Conservation (phyloP, 2,329 filamentous ascomycete species). For the Teratosphaeriaceae sp. region DNA sequence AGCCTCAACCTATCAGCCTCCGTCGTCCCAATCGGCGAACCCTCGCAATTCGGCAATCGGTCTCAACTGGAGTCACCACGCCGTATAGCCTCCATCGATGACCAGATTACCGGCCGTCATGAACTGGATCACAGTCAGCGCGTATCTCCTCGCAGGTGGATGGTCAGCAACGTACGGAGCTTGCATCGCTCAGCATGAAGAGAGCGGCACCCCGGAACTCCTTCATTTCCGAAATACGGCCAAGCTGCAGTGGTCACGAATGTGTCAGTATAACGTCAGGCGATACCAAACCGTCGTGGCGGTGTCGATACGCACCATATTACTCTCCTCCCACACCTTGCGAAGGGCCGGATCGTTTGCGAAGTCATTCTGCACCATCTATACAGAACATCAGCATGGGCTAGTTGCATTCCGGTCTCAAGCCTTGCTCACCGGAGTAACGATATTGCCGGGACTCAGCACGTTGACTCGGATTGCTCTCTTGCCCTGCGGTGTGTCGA, state of each 20-base stretch:
- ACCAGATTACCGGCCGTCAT: constrained; percentile 24
- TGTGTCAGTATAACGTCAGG: background rate
- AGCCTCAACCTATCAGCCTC: too few relatives aligned
- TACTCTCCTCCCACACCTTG: constrained; percentile 24
- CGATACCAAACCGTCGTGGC: background rate
- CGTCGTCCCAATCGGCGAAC: too few relatives aligned
- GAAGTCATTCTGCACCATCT: constrained; percentile 30
- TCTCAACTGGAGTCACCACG: too few relatives aligned
- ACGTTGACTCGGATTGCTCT: constrained; percentile 27
- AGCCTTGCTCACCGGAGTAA: constrained; percentile 28
- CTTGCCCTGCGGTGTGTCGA: constrained; percentile 15
- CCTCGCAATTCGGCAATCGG: too few relatives aligned
- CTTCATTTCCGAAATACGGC: constrained; percentile 21
- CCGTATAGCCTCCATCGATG: constrained; percentile 25
- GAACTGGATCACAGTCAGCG: too few relatives aligned
- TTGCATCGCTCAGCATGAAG: constrained; percentile 25
- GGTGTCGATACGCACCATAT: constrained; percentile 23
- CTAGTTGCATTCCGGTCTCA: too few relatives aligned
- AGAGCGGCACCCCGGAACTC: constrained; percentile 27
- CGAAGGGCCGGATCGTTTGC: constrained; percentile 22
- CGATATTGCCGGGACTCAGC: constrained; percentile 29
- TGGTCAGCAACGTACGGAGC: background rate
- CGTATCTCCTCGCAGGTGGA: constrained; percentile 21
- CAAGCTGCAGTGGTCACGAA: constrained; percentile 11
- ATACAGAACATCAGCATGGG: too few relatives aligned